Evolutionary conservation across 768 basidiomycete genomes (phyloP).

Genomic region (Coprinellus aureogranulatus): DNA sequence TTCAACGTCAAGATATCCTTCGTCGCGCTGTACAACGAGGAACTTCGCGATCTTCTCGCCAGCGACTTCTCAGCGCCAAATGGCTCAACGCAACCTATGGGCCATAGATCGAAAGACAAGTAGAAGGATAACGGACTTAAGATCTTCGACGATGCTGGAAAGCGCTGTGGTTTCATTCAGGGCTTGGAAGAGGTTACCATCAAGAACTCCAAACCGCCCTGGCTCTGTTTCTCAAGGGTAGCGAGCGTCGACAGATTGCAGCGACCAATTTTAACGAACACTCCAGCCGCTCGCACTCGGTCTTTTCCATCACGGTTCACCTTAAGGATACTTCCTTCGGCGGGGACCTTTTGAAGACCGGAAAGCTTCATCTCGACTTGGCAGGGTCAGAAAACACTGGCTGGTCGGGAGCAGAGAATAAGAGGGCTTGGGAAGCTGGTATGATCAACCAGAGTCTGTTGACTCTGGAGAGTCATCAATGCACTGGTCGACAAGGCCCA

Average conservation of each 20-base stretch:
- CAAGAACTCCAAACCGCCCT: conserved; percentile 82
- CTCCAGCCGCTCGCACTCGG: conserved; percentile 95
- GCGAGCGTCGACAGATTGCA: conserved; percentile 86
- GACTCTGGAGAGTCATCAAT: conserved; percentile 93
- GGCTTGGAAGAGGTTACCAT: conserved; percentile 90
- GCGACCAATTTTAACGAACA: conserved; percentile 98
- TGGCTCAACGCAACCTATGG: conserved; percentile 76
- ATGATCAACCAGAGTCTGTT: conserved; percentile 98
- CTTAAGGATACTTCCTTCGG: conserved; percentile 81
- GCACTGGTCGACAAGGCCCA: conserved; percentile 87
- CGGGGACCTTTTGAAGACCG: conserved; percentile 88
- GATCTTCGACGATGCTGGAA: conserved; percentile 83
- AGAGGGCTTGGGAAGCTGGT: conserved; percentile 92
- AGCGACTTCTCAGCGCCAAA: conserved; percentile 70
- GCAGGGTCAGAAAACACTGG: conserved; percentile 98
- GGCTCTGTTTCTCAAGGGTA: conserved; percentile 82
- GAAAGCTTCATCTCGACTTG: conserved; percentile 94
- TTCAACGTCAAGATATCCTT: conserved; percentile 93
- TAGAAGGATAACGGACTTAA: conserved; percentile 58
- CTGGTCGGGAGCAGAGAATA: conserved; percentile 91
- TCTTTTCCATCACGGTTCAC: conserved; percentile 95
- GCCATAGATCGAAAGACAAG: conserved; percentile 58
- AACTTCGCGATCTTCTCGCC: conserved; percentile 89
- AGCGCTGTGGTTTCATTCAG: conserved; percentile 90
- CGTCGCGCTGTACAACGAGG: conserved; percentile 97